Evolutionary conservation across 768 basidiomycete species (phyloP).

Genomic region (Hericium rajendrae): DNA sequence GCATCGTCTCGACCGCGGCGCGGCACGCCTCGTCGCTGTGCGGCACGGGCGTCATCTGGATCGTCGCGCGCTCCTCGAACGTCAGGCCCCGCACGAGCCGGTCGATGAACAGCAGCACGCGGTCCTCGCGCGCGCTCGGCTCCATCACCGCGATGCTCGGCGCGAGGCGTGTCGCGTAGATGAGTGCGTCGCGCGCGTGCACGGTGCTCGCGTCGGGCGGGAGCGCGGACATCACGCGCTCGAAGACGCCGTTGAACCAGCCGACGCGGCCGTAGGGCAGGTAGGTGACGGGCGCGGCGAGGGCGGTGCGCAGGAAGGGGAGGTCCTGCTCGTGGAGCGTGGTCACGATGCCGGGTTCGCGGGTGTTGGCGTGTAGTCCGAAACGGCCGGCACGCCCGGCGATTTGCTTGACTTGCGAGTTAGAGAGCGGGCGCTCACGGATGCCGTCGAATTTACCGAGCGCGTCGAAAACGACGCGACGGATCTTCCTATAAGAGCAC

Average conservation of each 20-base stretch:
- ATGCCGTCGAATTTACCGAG: conserved; percentile 52
- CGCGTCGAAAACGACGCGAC: conserved; percentile 70
- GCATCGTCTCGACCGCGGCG: too few relatives aligned
- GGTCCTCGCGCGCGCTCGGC: too few relatives aligned
- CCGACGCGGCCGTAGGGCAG: conserved; percentile 45
- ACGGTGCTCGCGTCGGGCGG: too few relatives aligned
- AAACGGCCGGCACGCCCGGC: conserved; percentile 90
- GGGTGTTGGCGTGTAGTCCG: conserved; percentile 44
- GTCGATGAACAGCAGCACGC: too few relatives aligned
- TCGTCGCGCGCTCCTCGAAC: too few relatives aligned
- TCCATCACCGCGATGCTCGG: too few relatives aligned
- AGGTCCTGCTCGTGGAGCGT: conserved; percentile 60
- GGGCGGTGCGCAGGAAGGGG: conserved; percentile 42
- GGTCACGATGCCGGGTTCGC: conserved; percentile 57
- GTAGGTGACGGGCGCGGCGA: conserved; percentile 40
- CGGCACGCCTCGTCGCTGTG: too few relatives aligned
- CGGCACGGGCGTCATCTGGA: too few relatives aligned
- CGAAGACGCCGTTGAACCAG: conserved; percentile 6
- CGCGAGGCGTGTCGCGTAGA: too few relatives aligned
- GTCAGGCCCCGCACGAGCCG: too few relatives aligned
- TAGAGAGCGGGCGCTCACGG: conserved; percentile 35
- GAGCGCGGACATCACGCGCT: too few relatives aligned
- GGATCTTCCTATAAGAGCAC: conserved; percentile 64
- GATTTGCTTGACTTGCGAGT: conserved; percentile 86
- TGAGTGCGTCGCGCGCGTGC: too few relatives aligned